Evolutionary conservation across 1,284 basidiomycete genomes (phyloP), one percentile per base, ranked within the genome.

Genomic region (Cystobasidiaceae sp.): DNA sequence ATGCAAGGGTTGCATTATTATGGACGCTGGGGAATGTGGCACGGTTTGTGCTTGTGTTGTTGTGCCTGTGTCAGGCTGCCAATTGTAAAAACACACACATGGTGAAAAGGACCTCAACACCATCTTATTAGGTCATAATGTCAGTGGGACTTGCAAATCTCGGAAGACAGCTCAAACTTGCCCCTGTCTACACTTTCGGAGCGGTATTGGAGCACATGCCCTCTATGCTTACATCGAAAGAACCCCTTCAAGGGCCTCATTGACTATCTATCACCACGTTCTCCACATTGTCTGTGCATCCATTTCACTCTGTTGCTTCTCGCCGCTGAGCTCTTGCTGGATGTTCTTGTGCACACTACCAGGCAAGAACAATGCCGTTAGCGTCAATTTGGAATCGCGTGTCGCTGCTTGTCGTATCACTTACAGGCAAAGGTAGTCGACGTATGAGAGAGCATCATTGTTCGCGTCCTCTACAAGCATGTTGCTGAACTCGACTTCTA

Each of bases 391-490:
- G 37, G 51, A 9, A 60, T 6, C 9, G 21, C 11, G 21, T 45
- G 17, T 6, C 13, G 15, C 19, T 19, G 23, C 9, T 13, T 23
- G 15, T 32, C 37, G 15, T 43, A 28, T 23, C 21, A 51, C 63
- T 41, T 30, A 66, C 63, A 58, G 52, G 63, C 63, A 66, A 3
- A 66, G 54, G 45, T 66, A 90, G 75, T 93, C 89, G 5, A 86
- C 77, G 77, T 93, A 93, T 1, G 87, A 86, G 84, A 96, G 85
- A 0, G 88, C 88, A 48, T 91, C 93, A 74, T 97, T 97, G 77
- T 98, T 98, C 76, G 88, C 85, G 78, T 98, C 96, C 79, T 99
- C 96, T 13, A 97, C 85, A 15, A 99, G 81, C 85, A 94, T 89
- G 79, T 98, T 96, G 69, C 89, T 91, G 73, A 94, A 93, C 76